phyloP scores from a whole-genome alignment of 345 rosid species.

The Nasturtium officinale region DNA sequence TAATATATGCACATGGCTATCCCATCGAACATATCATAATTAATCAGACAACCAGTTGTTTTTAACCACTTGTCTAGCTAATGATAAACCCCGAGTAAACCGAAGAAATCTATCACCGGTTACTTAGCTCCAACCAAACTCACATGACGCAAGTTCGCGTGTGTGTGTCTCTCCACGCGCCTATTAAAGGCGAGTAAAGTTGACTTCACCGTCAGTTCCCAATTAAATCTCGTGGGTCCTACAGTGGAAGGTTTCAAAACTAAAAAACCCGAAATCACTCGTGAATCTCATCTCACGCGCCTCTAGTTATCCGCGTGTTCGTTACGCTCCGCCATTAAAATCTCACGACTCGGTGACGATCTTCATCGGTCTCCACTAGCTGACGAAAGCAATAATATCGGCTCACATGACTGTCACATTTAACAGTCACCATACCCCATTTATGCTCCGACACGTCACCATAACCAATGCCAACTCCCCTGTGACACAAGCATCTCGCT shows the following conservation, averaged over 20 bases:
- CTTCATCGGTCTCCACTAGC: slow-evolving; percentile 24
- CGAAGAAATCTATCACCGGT: background rate
- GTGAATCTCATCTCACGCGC: slow-evolving; percentile 40
- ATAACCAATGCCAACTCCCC: background rate
- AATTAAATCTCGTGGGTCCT: slow-evolving; percentile 32
- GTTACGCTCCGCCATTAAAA: slow-evolving; percentile 23
- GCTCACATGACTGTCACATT: slow-evolving; percentile 42
- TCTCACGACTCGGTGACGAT: slow-evolving; percentile 16
- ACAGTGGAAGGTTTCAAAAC: slow-evolving; percentile 1
- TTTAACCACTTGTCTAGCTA: background rate
- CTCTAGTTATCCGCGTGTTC: background rate
- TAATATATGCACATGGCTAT: slow-evolving; percentile 3
- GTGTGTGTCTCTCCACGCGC: slow-evolving; percentile 4
- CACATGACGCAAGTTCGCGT: background rate
- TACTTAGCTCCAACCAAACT: background rate
- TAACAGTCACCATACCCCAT: slow-evolving; percentile 26
- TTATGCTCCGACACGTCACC: slow-evolving; percentile 24
- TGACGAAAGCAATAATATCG: slow-evolving; percentile 19
- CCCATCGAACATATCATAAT: background rate
- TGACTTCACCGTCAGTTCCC: slow-evolving; percentile 31
- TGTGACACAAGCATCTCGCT: slow-evolving; percentile 25
- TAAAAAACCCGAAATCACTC: slow-evolving; percentile 24
- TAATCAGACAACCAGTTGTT: background rate
- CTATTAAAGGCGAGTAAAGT: slow-evolving; percentile 25
- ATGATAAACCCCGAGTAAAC: background rate